Base-by-base conservation (phyloP, 495 filamentous ascomycete genomes). In the Aspergillus incahuasiensis region DNA sequence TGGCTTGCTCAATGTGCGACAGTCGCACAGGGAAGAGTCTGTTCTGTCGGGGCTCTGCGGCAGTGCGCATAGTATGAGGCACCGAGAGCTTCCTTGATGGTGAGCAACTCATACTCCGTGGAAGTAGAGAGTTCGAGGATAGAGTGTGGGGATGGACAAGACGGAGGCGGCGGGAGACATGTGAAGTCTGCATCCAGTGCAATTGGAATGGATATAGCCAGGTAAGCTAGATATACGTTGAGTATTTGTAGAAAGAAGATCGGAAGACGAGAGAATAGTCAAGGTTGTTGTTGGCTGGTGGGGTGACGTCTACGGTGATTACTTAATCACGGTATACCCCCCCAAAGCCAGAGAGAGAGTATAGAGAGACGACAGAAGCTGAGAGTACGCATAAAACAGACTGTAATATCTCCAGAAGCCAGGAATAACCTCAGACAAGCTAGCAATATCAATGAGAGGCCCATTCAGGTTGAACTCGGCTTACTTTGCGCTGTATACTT, bases 41-140 rank as follows among this genome's bases (percentile, higher is more conserved):
- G 58, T 80, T 69, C 39, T 87, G 83, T 38, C 89, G 86, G 44
- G 84, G 87, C 55, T 90, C 86, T 20, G 78, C 71, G 2, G 86
- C 84, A 7, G 90, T 95, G 51, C 90, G 83, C 60, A 90, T 79
- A 52, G 76, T 70, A 52, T 85, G 82, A 45, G 75, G 74, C 45
- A 75, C 65, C 0, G 73, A 74, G 21, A 64, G 65, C 52, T 70
- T 65, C n/a, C 47, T 57, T 28, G 51, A 64, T 45, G 68, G 63
- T 16, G 61, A 56, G 12, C 68, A 63, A 48, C 63, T 74, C 69
- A 76, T 74, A 20, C 51, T 52, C 24, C 9, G 6, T 5, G 49
- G 51, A 28, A 41, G 44, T 22, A 24, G 40, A 57, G 52, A 20
- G 5, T n/a, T n/a, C 9, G n/a, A 0, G 12, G 7, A 39, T 5